phyloP scores from a whole-genome alignment of 768 basidiomycete species.

The Suillus subaureus region DNA sequence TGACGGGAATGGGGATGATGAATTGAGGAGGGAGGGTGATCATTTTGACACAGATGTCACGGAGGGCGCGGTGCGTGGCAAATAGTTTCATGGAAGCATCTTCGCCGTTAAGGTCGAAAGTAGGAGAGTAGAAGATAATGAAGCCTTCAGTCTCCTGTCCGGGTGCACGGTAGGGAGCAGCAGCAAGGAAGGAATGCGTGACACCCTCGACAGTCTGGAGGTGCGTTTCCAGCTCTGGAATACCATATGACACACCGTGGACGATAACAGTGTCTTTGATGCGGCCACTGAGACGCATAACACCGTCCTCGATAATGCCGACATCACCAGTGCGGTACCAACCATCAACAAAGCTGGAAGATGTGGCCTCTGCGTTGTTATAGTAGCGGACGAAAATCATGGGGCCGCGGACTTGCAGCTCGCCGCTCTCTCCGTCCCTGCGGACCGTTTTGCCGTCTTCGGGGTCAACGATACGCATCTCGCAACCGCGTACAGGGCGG shows the following conservation, averaged over 20 bases:
- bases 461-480: constrained; percentile 36
- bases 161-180: constrained; percentile 40
- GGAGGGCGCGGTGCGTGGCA: constrained; percentile 32
- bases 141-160: constrained; percentile 46
- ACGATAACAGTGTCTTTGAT: constrained; percentile 48
- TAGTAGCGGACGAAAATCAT: constrained; percentile 46
- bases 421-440: constrained; percentile 34
- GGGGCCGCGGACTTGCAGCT: constrained; percentile 42
- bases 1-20: constrained; percentile 40
- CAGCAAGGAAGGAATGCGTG: constrained; percentile 37
- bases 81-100: constrained; percentile 21
- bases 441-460: constrained; percentile 26
- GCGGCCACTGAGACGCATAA: constrained; percentile 40
- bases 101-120: constrained; percentile 21
- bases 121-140: constrained; percentile 41
- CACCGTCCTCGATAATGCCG: constrained; percentile 36
- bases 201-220: constrained; percentile 41
- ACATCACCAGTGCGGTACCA: constrained; percentile 65
- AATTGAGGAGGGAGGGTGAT: constrained; percentile 37
- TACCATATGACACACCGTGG: constrained; percentile 45
- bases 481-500: constrained; percentile 27
- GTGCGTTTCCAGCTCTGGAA: constrained; percentile 40
- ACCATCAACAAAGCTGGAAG: constrained; percentile 44
- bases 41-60: constrained; percentile 31
- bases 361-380: constrained; percentile 48